These are phyloP conservation scores for Epithele typhae DNA, from an alignment of 768 basidiomycete species.

Conservation along the genomic window DNA sequence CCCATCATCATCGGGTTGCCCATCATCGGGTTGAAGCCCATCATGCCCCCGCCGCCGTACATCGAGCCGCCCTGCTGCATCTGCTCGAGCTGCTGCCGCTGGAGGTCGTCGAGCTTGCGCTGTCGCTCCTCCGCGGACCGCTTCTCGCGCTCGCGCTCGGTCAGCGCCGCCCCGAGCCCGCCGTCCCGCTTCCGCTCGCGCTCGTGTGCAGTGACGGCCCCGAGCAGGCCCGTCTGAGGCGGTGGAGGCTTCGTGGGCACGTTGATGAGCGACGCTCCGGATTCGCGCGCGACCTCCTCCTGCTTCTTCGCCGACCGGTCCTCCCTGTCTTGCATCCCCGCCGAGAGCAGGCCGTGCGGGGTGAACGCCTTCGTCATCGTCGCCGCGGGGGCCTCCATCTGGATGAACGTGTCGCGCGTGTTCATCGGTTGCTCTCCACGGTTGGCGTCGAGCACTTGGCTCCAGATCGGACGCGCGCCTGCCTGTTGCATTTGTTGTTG, in stretches of 20 bases:
- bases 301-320: conserved; percentile 94
- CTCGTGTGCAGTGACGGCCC: conserved; percentile 94
- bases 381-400: conserved; percentile 64
- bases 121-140: conserved; percentile 89
- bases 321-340: conserved; percentile 92
- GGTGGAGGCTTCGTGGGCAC: conserved; percentile 94
- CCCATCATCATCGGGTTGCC: conserved; percentile 62
- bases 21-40: conserved; percentile 68
- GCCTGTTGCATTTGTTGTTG: conserved; percentile 30
- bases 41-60: conserved; percentile 51
- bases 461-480: conserved; percentile 77
- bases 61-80: conserved; percentile 76
- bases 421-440: conserved; percentile 13
- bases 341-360: conserved; percentile 90
- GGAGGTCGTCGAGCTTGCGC: conserved; percentile 86
- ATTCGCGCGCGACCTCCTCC: conserved; percentile 90
- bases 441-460: conserved; percentile 73
- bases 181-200: conserved; percentile 92
- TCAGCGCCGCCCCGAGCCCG: conserved; percentile 90
- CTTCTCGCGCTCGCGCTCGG: conserved; percentile 92
- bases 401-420: conserved; percentile 60
- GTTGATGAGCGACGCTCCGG: conserved; percentile 88
- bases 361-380: conserved; percentile 92
- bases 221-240: conserved; percentile 91
- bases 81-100: conserved; percentile 86